Evolutionary conservation across 306 rosid species (phyloP), one percentile per base, ranked within the genome.

Genomic region (Vachellia pachyceras): DNA sequence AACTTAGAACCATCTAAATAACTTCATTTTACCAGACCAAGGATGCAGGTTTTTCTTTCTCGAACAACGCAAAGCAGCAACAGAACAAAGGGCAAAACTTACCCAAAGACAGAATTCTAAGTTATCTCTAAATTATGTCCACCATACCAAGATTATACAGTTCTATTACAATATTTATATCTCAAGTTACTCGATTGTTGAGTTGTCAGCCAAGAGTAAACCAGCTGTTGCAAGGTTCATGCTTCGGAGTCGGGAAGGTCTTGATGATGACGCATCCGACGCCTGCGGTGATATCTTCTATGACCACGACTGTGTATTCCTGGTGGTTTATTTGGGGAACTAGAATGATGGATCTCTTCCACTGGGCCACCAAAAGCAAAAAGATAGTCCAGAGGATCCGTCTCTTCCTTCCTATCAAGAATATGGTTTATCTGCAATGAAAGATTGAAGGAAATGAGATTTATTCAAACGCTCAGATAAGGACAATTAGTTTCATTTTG

Each of bases 211-310:
- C 81, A 33, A 14, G 22, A 33, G 20, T 64, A 6, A 84, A 86
- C 57, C 63, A 50, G 61, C 49, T 49, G 69, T 79, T 72, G 50
- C 63, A 61, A 36, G 73, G 46, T 67, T 67, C 29, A 67, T 4
- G 65, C 68, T 10, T 82, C 81, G 12, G 85, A 44, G 72, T 81
- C 65, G 49, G 84, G 52, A 64, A 37, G 77, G 15, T 15, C 87
- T 5, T 87, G 88, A 44, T 75, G 87, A 42, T 83, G 86, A 50
- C 77, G 93, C 82, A 84, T 82, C 70, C 90, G 85, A 81, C 84
- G 97, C 85, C 87, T 90, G 3, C 92, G 93, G 76, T 84, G 92
- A 80, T 85, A 81, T 90, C 94, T 86, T 87, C 76, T 91, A 39
- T 82, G 90, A 76, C 76, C 57, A 69, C 88, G 89, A 72, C 75